Evolutionary conservation across 805 yeast genomes (phyloP), one percentile per base, ranked within the genome.

Genomic region (Diddensiella santjacobensis): DNA sequence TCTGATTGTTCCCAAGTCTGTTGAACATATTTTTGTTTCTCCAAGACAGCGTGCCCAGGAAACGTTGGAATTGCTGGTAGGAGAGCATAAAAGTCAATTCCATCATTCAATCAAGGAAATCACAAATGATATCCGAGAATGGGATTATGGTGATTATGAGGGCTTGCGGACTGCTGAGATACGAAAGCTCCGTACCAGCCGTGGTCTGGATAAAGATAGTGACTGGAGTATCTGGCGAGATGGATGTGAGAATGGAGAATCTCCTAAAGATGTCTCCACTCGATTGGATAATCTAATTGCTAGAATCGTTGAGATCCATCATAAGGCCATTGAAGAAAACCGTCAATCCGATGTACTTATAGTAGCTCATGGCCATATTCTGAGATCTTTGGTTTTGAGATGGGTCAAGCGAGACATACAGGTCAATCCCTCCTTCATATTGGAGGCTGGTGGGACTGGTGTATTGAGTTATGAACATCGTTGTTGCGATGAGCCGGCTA

Each of bases 61-160:
- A 54, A 90, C 98, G 0, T 78, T 80, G 44, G 75, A 83, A 15
- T 71, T 89, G 15, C 65, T 84, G 38, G 78, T 75, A 49, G 62
- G 70, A 3, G 60, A 81, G 40, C 71, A 73, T 20, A 73, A 57
- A 52, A 50, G 50, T 18, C 55, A 58, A n/a, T 19, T 51, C 5
- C 50, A 47, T 20, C 47, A 58, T 22, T 48, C 61, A 29, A 53
- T 57, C 22, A 46, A 45, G 10, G 65, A 63, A 45, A 39, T 55
- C 67, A 71, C 49, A 53, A 80, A 85, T 42, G 89, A 87, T 59
- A 67, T 89, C 43, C 77, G 93, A 58, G 98, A 91, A 68, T 91
- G 97, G 97, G 95, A 87, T 56, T 91, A 91, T 60, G 98, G 98
- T 57, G 93, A 87, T 61, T 91, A 91, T 65, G 98, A 91, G 71